Conservation (phyloP, 257 asterid species). For the Nicotiana sylvestris region DNA sequence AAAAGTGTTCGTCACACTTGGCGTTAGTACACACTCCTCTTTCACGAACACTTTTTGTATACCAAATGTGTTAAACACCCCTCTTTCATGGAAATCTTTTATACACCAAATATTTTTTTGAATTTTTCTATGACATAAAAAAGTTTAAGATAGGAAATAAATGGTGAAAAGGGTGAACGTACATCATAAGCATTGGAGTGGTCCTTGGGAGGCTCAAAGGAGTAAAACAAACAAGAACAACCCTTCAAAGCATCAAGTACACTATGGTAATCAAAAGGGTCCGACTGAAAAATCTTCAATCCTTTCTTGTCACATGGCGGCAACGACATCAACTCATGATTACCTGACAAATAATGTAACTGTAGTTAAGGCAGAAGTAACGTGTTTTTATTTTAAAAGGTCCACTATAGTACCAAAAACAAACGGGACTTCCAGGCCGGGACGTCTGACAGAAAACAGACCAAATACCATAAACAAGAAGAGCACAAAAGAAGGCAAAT, state of each 20-base stretch:
- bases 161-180: constrained; percentile 13
- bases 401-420: too few species aligned
- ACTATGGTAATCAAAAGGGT: constrained; percentile 87
- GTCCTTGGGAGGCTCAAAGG: constrained; percentile 69
- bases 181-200: constrained; percentile 68
- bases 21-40: too few species aligned
- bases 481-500: background rate
- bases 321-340: constrained; percentile 20
- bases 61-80: too few species aligned
- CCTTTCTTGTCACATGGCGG: constrained; percentile 11
- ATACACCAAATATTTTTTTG: too few species aligned
- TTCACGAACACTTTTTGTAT: too few species aligned
- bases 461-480: background rate
- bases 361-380: too few species aligned
- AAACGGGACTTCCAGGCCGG: too few species aligned
- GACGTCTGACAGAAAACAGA: background rate
- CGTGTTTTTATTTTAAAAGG: too few species aligned
- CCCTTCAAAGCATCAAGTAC: constrained; percentile 74
- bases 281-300: constrained; percentile 56
- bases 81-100: too few species aligned
- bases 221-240: constrained; percentile 69
- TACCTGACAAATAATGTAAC: background rate
- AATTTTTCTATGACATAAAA: too few species aligned
- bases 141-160: too few species aligned
- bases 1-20: too few species aligned